These are phyloP conservation scores for Scenedesmus sp. DNA, from an alignment of 163 green algal genomes.

Conservation along the genomic window DNA sequence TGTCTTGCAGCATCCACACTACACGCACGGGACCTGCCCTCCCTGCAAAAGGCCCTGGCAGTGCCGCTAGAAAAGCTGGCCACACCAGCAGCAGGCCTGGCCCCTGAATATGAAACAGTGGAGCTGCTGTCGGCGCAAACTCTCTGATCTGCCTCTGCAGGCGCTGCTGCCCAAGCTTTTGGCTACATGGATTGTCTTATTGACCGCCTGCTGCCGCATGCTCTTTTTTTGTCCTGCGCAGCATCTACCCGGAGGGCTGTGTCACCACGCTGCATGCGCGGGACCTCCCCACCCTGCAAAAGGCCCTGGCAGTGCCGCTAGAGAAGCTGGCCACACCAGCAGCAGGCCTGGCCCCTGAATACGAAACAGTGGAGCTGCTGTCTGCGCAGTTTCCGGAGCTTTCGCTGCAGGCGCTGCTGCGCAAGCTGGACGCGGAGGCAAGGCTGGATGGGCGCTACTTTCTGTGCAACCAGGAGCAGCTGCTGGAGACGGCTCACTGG, in stretches of 20 bases:
- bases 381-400: conserved; percentile 64
- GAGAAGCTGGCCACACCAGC: conserved; percentile 59
- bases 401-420: conserved; percentile 61
- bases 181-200: not conserved
- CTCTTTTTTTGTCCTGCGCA: not conserved
- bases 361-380: conserved; percentile 76
- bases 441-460: conserved; percentile 80
- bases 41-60: conserved; percentile 66
- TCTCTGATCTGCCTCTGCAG: conserved; percentile 50
- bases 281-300: conserved; percentile 66
- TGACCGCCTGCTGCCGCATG: not conserved
- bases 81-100: conserved; percentile 74
- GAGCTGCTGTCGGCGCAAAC: conserved; percentile 77
- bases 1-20: not conserved
- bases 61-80: conserved; percentile 56
- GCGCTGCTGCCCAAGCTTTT: conserved; percentile 69
- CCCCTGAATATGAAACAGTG: conserved; percentile 62
- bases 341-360: conserved; percentile 72
- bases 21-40: conserved; percentile 58
- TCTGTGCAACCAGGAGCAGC: conserved; percentile 74
- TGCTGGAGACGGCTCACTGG: conserved; percentile 53
- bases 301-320: conserved; percentile 63
- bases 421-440: conserved; percentile 70
- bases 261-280: conserved; percentile 58
- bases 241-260: conserved; percentile 48